These are phyloP conservation scores for Herpetomonas tarakana DNA, from an alignment of 208 protist species.

Conservation along the genomic window DNA sequence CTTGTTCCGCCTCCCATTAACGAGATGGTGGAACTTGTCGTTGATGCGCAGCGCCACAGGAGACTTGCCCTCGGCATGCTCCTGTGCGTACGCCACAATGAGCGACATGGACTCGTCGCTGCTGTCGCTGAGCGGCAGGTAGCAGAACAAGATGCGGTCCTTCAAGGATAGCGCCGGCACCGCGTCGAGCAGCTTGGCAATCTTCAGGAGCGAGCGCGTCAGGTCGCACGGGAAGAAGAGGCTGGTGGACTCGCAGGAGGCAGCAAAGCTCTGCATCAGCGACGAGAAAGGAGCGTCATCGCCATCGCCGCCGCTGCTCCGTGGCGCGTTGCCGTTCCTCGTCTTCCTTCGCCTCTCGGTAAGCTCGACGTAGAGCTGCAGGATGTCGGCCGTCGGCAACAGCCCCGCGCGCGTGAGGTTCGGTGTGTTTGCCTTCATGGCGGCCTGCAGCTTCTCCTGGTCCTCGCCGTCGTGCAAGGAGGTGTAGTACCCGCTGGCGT, in stretches of 20 bases:
- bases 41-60: conserved; percentile 48
- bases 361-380: conserved; percentile 66
- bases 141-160: conserved; percentile 79
- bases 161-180: conserved; percentile 37
- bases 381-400: conserved; percentile 67
- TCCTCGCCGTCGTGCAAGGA: conserved; percentile 32
- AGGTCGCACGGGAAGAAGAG: conserved; percentile 78
- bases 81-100: conserved; percentile 41
- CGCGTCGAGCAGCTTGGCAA: conserved; percentile 54
- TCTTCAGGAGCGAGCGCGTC: conserved; percentile 54
- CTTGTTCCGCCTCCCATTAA: not conserved
- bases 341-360: conserved; percentile 8
- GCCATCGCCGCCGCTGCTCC: conserved; percentile 2
- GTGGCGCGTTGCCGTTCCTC: not conserved
- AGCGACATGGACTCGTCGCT: conserved; percentile 39
- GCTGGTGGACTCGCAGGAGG: conserved; percentile 22
- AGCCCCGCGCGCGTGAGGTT: conserved; percentile 53
- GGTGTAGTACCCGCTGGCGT: conserved; percentile 59
- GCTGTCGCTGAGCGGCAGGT: conserved; percentile 61
- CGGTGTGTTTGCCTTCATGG: conserved; percentile 16
- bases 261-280: conserved; percentile 36
- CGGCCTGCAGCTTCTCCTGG: conserved; percentile 10
- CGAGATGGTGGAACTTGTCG: conserved; percentile 16
- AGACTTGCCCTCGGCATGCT: conserved; percentile 41
- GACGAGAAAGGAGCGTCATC: conserved; percentile 22